Conservation (phyloP, 495 filamentous ascomycete species). For the Lindgomyces ingoldianus region DNA sequence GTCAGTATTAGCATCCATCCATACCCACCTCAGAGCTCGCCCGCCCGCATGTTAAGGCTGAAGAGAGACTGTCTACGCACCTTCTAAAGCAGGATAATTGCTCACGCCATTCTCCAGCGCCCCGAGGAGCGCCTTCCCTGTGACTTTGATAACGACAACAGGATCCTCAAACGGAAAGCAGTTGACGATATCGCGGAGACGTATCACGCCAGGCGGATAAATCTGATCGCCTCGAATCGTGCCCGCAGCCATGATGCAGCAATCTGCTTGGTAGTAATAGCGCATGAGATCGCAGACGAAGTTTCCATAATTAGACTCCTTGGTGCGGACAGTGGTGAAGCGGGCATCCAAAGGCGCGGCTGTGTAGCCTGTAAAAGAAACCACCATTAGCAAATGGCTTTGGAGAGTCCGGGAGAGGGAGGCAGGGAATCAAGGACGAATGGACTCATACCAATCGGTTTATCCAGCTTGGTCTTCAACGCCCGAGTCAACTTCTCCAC, state of each 20-base stretch:
- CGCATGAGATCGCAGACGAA: conserved; percentile 91
- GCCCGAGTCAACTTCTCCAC: conserved; percentile 68
- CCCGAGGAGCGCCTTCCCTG: conserved; percentile 65
- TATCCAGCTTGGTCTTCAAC: conserved; percentile 73
- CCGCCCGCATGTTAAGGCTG: too few relatives aligned
- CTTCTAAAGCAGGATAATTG: conserved; percentile 79
- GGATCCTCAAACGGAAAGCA: conserved; percentile 90
- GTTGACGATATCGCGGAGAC: conserved; percentile 67
- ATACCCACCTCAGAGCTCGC: too few relatives aligned
- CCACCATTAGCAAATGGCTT: neutral
- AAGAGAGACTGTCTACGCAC: conserved; percentile 37
- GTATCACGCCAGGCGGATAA: conserved; percentile 75
- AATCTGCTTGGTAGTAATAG: conserved; percentile 75
- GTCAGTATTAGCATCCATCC: neutral
- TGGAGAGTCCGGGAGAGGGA: too few relatives aligned
- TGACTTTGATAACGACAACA: conserved; percentile 70
- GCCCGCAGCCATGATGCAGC: conserved; percentile 79
- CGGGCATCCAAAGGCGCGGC: conserved; percentile 77
- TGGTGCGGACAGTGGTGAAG: conserved; percentile 75
- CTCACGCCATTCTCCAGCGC: conserved; percentile 83
- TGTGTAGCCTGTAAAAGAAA: conserved; percentile 58
- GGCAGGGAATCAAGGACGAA: neutral
- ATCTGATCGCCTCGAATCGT: conserved; percentile 91
- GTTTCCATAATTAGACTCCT: conserved; percentile 83
- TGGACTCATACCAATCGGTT: conserved; percentile 64